A percentile compares a stretch with the other conserved stretches of the same genome.
phyloP scores from a whole-genome alignment of 2,329 filamentous ascomycete genomes.

The Paraphaeosphaeria minitans region DNA sequence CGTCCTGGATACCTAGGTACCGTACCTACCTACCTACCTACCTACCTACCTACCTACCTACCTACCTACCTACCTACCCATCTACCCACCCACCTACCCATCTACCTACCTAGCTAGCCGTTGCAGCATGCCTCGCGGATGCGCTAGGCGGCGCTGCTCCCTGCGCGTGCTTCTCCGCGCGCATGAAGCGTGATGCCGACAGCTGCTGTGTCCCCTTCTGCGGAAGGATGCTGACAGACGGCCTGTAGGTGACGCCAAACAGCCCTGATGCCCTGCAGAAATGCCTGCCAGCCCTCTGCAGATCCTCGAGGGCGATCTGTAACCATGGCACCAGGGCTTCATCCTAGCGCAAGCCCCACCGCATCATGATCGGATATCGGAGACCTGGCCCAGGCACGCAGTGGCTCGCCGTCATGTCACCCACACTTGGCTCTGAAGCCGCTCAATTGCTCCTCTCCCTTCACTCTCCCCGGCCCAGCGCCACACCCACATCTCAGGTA shows the following conservation, averaged over 20 bases:
- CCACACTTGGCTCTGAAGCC: constrained; percentile 16
- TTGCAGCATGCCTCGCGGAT: constrained; percentile 5
- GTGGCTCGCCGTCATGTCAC: constrained; percentile 17
- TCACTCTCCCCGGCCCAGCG: constrained; percentile 40
- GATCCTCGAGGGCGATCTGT: constrained; percentile 48
- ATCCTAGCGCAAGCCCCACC: constrained; percentile 38
- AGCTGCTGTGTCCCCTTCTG: not conserved
- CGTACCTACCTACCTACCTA: too few relatives aligned
- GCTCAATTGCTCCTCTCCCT: constrained; percentile 27
- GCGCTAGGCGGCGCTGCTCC: constrained; percentile 22
- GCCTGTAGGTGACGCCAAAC: constrained; percentile 13
- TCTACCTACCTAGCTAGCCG: too few relatives aligned
- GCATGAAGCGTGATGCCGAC: constrained; percentile 10
- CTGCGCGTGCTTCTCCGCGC: constrained; percentile 15
- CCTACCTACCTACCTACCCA: too few relatives aligned
- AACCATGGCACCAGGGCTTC: constrained; percentile 40
- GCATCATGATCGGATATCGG: constrained; percentile 45
- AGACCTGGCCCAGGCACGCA: constrained; percentile 36
- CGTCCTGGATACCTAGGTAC: too few relatives aligned
- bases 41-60: too few relatives aligned
- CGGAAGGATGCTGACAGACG: constrained; percentile 10
- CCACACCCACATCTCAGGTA: constrained; percentile 42
- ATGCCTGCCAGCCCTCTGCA: constrained; percentile 37
- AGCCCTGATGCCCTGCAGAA: constrained; percentile 39
- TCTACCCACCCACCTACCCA: too few relatives aligned